These are phyloP conservation scores for Colletotrichum sp. DNA, from an alignment of 2,329 filamentous ascomycete genomes.

Conservation along the genomic window DNA sequence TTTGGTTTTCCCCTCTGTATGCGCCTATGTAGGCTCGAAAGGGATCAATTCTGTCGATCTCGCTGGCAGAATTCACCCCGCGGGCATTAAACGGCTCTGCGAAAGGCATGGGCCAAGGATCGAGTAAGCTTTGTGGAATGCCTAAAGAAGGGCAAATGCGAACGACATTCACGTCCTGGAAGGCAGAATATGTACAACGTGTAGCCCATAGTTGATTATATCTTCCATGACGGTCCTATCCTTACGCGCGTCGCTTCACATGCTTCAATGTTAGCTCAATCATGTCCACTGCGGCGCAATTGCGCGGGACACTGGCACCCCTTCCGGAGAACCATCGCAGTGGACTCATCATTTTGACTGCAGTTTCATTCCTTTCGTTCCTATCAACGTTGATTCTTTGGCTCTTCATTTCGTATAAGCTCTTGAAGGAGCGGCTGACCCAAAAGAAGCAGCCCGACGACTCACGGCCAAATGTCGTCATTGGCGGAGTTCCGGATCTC, in stretches of 20 bases:
- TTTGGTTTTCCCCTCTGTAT: neutral
- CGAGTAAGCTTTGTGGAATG: neutral
- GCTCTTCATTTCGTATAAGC: slow-evolving; percentile 9
- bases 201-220: neutral
- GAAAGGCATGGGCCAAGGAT: neutral
- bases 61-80: neutral
- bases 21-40: neutral
- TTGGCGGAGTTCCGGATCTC: neutral
- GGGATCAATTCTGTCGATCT: neutral
- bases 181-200: neutral
- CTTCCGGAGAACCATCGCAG: slow-evolving; percentile 3
- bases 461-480: neutral
- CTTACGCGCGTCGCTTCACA: no score
- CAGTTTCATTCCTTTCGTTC: neutral
- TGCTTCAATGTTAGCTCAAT: neutral
- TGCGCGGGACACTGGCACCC: neutral
- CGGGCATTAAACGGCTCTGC: neutral
- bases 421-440: neutral
- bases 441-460: neutral
- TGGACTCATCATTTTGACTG: neutral
- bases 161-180: neutral
- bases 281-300: slow-evolving; percentile 4
- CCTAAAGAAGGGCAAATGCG: neutral
- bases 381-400: neutral
- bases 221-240: neutral